These are phyloP conservation scores for Psilocybe tampanensis DNA, from an alignment of 768 basidiomycete species.

Conservation along the genomic window DNA sequence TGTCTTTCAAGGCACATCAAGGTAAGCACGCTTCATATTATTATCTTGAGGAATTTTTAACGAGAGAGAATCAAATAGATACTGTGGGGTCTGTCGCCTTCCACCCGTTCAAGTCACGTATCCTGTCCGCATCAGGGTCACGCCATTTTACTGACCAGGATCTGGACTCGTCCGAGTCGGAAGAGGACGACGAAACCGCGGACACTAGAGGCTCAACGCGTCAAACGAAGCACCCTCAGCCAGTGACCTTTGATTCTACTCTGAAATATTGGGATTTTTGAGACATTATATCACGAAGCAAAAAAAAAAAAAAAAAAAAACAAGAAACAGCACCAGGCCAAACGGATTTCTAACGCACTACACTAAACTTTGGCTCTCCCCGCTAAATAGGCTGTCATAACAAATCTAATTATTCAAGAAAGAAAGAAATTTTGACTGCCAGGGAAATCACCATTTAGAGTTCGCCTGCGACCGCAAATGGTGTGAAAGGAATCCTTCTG, in stretches of 20 bases:
- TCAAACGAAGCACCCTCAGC: constrained; percentile 19
- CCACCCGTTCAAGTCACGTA: constrained; percentile 59
- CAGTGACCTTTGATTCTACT: constrained; percentile 33
- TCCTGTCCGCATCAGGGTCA: constrained; percentile 78
- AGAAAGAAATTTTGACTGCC: not conserved
- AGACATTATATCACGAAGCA: too few relatives aligned
- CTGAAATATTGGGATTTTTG: constrained; percentile 35
- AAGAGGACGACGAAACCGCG: not conserved
- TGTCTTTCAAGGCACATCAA: constrained; percentile 54
- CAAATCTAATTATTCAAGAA: not conserved
- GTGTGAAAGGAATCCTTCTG: not conserved
- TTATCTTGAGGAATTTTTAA: not conserved
- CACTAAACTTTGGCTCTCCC: too few relatives aligned
- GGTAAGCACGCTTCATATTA: constrained; percentile 39
- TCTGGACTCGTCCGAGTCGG: constrained; percentile 26
- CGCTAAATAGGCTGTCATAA: too few relatives aligned
- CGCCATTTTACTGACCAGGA: constrained; percentile 57
- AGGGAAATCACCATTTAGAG: too few relatives aligned
- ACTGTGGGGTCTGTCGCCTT: constrained; percentile 74
- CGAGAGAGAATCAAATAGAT: constrained; percentile 44
- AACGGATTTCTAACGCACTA: too few relatives aligned
- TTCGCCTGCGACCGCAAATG: constrained; percentile 1
- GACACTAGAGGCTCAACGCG: not conserved
- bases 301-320: too few relatives aligned
- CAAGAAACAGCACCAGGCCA: too few relatives aligned